Evolutionary conservation across 208 protist genomes (phyloP).

Genomic region (Trichomonas vaginalis): DNA sequence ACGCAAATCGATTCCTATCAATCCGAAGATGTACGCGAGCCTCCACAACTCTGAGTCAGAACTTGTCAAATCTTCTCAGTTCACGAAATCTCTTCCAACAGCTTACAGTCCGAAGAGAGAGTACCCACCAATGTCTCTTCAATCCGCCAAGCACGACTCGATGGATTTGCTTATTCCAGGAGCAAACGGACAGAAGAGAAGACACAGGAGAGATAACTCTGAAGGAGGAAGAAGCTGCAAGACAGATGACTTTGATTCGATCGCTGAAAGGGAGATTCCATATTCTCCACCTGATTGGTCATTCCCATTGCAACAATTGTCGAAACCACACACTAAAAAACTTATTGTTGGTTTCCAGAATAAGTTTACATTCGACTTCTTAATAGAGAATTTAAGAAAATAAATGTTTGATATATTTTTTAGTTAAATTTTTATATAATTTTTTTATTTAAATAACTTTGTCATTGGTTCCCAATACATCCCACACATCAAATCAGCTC

Average conservation of each 20-base stretch:
- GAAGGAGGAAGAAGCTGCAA: not conserved
- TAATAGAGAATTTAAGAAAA: not conserved
- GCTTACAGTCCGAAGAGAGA: not conserved
- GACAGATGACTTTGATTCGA: not conserved
- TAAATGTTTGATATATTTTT: not conserved
- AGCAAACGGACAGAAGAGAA: not conserved
- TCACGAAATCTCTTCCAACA: not conserved
- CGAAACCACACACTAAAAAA: not conserved
- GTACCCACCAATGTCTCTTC: not conserved
- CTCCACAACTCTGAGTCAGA: not conserved
- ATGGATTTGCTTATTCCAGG: not conserved
- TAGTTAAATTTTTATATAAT: too few relatives aligned
- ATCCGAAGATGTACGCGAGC: not conserved
- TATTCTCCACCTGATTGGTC: not conserved
- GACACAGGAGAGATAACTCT: not conserved
- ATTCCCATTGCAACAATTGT: not conserved
- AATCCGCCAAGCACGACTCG: not conserved
- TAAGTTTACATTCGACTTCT: not conserved
- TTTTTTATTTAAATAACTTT: too few relatives aligned
- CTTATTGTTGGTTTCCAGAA: not conserved
- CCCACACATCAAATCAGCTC: too few relatives aligned
- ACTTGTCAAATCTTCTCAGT: not conserved
- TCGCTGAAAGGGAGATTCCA: not conserved
- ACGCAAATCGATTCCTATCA: not conserved
- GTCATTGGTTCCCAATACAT: too few relatives aligned